A percentile compares a stretch with the other conserved stretches of the same genome.
These are phyloP conservation scores for Yamadazyma laniorum DNA, from an alignment of 805 yeast genomes.

Conservation along the genomic window DNA sequence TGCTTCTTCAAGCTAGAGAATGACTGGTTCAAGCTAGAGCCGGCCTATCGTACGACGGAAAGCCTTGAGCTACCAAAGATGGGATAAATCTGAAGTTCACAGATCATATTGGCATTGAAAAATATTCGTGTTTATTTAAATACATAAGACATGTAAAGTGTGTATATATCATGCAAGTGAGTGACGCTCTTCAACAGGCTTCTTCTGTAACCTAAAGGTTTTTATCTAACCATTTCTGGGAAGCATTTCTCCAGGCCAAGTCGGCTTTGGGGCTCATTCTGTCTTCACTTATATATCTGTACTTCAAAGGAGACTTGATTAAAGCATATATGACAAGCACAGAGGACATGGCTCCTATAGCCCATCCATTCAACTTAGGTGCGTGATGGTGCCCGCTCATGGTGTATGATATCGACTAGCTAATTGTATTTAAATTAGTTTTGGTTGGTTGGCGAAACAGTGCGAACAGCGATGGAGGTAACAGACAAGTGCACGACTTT, in stretches of 20 bases:
- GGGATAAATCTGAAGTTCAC: conserved; percentile 1
- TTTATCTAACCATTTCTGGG: conserved; percentile 43
- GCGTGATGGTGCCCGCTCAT: conserved; percentile 28
- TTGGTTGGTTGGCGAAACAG: conserved; percentile 15
- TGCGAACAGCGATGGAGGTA: conserved; percentile 2
- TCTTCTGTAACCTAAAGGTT: too few species aligned
- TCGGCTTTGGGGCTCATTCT: conserved; percentile 48
- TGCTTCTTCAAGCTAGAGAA: conserved; percentile 78
- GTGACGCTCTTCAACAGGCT: neutral
- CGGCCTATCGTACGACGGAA: neutral
- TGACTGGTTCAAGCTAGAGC: conserved; percentile 49
- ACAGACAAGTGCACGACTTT: neutral
- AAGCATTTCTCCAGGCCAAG: conserved; percentile 47
- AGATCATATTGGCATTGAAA: neutral
- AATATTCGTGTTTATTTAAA: conserved; percentile 2
- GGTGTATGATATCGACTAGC: neutral
- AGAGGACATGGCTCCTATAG: conserved; percentile 43
- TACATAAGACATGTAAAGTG: neutral
- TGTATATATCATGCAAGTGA: neutral
- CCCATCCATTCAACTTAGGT: conserved; percentile 39
- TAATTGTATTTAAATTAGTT: conserved; percentile 1
- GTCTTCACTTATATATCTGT: conserved; percentile 40
- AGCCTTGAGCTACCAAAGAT: conserved; percentile 6
- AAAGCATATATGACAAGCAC: conserved; percentile 34
- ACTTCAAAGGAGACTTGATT: conserved; percentile 44